A percentile compares a stretch with the other conserved stretches of the same genome.
phyloP scores from a whole-genome alignment of 202 grass and related monocot species.

The Schoenoplectus tabernaemontani region DNA sequence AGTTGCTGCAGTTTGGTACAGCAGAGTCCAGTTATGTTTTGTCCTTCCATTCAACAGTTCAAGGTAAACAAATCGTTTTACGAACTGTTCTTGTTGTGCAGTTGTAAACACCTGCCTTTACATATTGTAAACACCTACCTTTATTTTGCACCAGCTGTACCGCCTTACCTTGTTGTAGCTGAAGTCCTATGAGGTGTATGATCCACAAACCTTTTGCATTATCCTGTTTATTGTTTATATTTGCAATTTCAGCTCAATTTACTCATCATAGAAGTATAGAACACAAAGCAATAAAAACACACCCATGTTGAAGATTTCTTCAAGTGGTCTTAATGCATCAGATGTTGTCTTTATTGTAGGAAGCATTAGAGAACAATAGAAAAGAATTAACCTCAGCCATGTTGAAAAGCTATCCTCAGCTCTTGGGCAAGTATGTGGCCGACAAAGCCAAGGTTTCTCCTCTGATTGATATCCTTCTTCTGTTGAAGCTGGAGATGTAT shows the following conservation, averaged over 20 bases:
- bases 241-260: neutral
- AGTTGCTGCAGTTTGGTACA: neutral
- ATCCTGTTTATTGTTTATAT: no score
- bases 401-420: conserved; percentile 66
- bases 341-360: conserved; percentile 36
- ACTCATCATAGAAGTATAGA: conserved; percentile 1
- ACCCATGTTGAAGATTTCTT: conserved; percentile 19
- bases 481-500: conserved; percentile 97
- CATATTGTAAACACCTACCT: neutral
- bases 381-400: conserved; percentile 80
- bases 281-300: neutral
- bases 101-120: neutral
- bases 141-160: neutral
- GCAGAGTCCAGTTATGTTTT: neutral
- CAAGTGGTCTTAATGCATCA: conserved; percentile 21
- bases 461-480: conserved; percentile 72
- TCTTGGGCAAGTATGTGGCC: conserved; percentile 81
- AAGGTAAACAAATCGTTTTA: neutral
- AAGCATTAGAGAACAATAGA: conserved; percentile 74
- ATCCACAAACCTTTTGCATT: neutral
- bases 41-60: neutral
- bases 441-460: conserved; percentile 91
- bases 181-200: neutral
- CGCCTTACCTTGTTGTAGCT: neutral
- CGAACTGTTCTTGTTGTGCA: neutral